Percentiles rank a stretch among this genome's conserved stretches.
Conservation (phyloP, 2,329 filamentous ascomycete species). For the Cytospora chrysosperma region DNA sequence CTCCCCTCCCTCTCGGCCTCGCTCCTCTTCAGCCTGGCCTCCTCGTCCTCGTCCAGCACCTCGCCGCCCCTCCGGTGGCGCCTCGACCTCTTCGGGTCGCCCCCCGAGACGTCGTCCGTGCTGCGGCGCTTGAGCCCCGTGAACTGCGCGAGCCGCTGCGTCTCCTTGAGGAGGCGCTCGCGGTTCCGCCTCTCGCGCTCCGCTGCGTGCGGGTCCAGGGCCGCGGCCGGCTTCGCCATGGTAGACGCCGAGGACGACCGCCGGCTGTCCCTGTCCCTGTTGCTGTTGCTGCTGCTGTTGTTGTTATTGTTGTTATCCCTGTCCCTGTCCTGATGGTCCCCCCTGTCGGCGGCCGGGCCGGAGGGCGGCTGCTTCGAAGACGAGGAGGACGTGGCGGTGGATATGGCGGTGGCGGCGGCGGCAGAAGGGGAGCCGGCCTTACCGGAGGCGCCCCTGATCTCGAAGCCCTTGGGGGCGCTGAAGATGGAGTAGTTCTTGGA, state of each 20-base stretch:
- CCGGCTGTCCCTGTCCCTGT: constrained; percentile 30
- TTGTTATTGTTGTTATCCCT: background rate
- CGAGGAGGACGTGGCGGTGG: background rate
- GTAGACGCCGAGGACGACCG: constrained; percentile 34
- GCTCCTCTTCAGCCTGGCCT: constrained; percentile 54
- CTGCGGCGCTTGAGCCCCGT: constrained; percentile 48
- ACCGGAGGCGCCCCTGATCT: constrained; percentile 37
- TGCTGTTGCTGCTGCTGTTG: background rate
- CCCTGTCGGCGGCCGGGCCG: constrained; percentile 17
- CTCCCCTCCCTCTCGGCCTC: constrained; percentile 60
- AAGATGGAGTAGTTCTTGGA: constrained; percentile 25
- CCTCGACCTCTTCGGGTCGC: constrained; percentile 38
- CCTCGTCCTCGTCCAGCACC: constrained; percentile 46
- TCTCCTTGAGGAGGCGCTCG: constrained; percentile 66
- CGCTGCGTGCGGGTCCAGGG: constrained; percentile 61
- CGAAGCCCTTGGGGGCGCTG: constrained; percentile 31
- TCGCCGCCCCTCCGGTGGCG: constrained; percentile 51
- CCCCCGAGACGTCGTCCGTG: constrained; percentile 43
- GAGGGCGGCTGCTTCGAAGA: constrained; percentile 28
- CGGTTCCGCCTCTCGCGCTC: constrained; percentile 67
- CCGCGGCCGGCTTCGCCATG: constrained; percentile 25
- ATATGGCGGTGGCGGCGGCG: background rate
- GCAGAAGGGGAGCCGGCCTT: constrained; percentile 14
- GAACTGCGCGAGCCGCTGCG: constrained; percentile 60
- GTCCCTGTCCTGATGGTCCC: background rate